Base-by-base conservation (phyloP, 2,329 filamentous ascomycete genomes). In the Sarocladium kiliense region DNA sequence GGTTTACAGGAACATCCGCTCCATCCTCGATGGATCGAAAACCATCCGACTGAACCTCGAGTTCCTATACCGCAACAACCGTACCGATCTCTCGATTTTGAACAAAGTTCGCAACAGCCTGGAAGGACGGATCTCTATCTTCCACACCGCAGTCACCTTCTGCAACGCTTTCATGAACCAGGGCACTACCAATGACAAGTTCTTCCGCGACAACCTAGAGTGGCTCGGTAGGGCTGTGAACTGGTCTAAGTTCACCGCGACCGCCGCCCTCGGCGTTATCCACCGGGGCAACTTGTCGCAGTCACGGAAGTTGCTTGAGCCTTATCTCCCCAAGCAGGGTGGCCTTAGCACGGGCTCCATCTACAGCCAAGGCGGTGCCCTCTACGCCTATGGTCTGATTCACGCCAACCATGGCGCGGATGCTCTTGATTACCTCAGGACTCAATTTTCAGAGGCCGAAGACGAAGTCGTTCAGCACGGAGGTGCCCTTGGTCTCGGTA, bases 161-260 rank as follows among this genome's bases (percentile, higher is more conserved):
- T 94, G 93, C 66, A 97, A 97, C 65, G 94, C 92, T 11, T 97
- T 99, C 70, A 99, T 99, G 94, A 96, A 99, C 69, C 92, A 96
- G 54, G 95, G 94, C 57, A 99, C 94, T 1, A 97, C 93, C 0
- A 94, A 96, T 64, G 94, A 99, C 74, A 95, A 93, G 66, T 99
- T 99, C 76, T 97, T 99, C 84, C 84, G 95, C 7, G 91, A 97
- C 66, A 99, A 99, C 68, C 75, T 99, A 23, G 94, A 99, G 62
- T 99, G 94, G 94, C 76, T 99, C 3, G 92, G 93, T 58, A 99
- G 97, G 77, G 94, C 94, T 25, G 91, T 97, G 49, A 99, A 99
- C 76, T 99, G 94, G 94, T 97, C 92, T 58, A 99, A 99, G 70
- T 99, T 99, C 70, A 97, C 94, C 1, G 94, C 94, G 14, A 99